Conservation (phyloP, 345 rosid species). For the Populus tremula region DNA sequence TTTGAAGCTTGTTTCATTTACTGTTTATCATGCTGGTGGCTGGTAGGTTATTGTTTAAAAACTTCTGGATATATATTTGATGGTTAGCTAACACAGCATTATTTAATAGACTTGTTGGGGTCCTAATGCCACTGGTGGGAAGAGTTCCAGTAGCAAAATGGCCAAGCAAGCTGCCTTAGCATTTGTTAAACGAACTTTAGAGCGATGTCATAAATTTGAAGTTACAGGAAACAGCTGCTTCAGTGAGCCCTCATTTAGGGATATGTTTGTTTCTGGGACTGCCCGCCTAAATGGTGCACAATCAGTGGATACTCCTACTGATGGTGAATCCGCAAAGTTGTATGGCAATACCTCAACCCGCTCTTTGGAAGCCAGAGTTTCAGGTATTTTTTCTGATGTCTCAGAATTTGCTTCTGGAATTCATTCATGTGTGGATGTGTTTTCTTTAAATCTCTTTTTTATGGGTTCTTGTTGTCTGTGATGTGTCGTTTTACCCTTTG, state of each 20-base stretch:
- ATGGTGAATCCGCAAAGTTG: conserved; percentile 47
- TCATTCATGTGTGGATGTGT: background rate
- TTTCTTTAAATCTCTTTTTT: background rate
- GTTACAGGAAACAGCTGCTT: conserved; percentile 84
- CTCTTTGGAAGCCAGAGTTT: conserved; percentile 38
- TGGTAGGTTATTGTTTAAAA: background rate
- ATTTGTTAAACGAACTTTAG: conserved; percentile 72
- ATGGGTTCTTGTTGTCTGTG: conserved; percentile 4
- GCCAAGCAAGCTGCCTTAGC: conserved; percentile 83
- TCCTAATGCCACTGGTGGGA: conserved; percentile 58
- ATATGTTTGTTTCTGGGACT: conserved; percentile 52
- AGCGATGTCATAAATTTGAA: conserved; percentile 66
- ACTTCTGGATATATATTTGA: background rate
- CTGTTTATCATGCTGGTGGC: conserved; percentile 4
- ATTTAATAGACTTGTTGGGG: conserved; percentile 61
- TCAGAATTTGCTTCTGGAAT: conserved; percentile 5
- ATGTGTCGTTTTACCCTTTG: background rate
- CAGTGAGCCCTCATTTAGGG: conserved; percentile 63
- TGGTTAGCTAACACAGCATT: conserved; percentile 14
- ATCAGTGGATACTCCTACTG: conserved; percentile 36
- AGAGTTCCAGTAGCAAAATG: conserved; percentile 71
- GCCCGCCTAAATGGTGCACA: conserved; percentile 36
- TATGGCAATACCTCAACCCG: conserved; percentile 21
- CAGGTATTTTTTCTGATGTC: conserved; percentile 32
- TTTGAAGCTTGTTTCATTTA: background rate